Percentiles rank a stretch among this genome's conserved stretches.
These are phyloP conservation scores for Heliocybe sulcata DNA, from an alignment of 1,284 basidiomycete species.

Conservation along the genomic window DNA sequence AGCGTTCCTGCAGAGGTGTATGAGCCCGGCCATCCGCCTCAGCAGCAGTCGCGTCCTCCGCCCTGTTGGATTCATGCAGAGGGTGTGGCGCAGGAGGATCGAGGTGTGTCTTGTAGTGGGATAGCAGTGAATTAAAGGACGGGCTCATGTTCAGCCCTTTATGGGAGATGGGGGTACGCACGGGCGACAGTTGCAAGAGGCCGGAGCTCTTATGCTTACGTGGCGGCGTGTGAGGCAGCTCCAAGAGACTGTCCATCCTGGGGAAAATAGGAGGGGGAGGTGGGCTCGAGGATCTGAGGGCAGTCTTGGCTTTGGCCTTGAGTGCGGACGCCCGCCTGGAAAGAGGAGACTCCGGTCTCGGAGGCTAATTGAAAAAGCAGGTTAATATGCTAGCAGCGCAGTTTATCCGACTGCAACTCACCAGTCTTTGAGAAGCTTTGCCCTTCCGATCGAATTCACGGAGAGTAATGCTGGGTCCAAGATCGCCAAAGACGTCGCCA, in stretches of 20 bases:
- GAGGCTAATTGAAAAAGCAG: conserved; percentile 14
- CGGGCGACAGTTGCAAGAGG: conserved; percentile 40
- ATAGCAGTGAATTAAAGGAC: conserved; percentile 48
- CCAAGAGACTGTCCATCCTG: not conserved
- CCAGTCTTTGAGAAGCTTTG: conserved; percentile 5
- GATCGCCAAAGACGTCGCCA: conserved; percentile 9
- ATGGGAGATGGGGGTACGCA: conserved; percentile 59
- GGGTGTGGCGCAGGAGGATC: conserved; percentile 48
- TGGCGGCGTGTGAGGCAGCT: conserved; percentile 23
- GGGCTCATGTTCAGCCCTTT: conserved; percentile 63
- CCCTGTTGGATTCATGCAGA: conserved; percentile 9
- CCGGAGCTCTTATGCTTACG: conserved; percentile 10
- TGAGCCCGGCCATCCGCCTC: conserved; percentile 18
- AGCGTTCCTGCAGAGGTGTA: conserved; percentile 24
- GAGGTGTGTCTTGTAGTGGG: conserved; percentile 54
- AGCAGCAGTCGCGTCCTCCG: conserved; percentile 13
- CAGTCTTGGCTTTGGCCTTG: not conserved
- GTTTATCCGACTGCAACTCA: not conserved
- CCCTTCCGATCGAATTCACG: conserved; percentile 7
- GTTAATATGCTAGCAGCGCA: not conserved
- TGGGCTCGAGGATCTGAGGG: conserved; percentile 15
- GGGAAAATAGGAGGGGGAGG: conserved; percentile 6
- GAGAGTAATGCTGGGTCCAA: conserved; percentile 10
- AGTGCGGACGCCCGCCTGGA: not conserved
- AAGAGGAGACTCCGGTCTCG: not conserved